phyloP scores from a whole-genome alignment of 1,284 basidiomycete genomes.

The Coriolopsis trogii region DNA sequence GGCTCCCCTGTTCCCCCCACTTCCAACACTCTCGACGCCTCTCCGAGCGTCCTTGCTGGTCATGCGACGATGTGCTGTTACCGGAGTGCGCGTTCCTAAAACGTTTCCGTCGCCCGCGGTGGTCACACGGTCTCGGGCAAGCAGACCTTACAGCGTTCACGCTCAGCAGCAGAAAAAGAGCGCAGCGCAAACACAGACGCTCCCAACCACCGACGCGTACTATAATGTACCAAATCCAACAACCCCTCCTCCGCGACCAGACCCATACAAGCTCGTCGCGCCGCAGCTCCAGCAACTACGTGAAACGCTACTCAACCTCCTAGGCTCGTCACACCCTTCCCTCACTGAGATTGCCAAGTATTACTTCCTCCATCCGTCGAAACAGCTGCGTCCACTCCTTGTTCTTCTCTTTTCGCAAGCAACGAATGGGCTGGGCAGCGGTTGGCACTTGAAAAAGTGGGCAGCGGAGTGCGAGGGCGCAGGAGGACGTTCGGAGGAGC shows the following conservation, averaged over 20 bases:
- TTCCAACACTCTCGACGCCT: constrained; percentile 22
- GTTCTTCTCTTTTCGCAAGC: constrained; percentile 92
- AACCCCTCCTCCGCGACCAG: constrained; percentile 38
- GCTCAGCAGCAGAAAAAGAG: constrained; percentile 30
- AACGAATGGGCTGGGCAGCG: constrained; percentile 77
- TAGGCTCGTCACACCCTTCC: constrained; percentile 88
- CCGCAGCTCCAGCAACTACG: constrained; percentile 79
- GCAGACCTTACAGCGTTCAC: constrained; percentile 35
- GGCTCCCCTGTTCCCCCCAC: constrained; percentile 10
- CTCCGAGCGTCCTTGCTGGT: constrained; percentile 32
- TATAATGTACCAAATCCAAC: constrained; percentile 17
- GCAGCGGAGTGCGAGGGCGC: constrained; percentile 47
- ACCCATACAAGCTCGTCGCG: constrained; percentile 73
- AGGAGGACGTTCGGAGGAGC: constrained; percentile 46
- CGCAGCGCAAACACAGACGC: constrained; percentile 19
- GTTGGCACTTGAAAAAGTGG: constrained; percentile 52
- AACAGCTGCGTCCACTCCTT: constrained; percentile 90
- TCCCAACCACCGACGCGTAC: constrained; percentile 18
- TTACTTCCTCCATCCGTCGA: constrained; percentile 89
- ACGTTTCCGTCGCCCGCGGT: constrained; percentile 19
- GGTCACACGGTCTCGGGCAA: constrained; percentile 28
- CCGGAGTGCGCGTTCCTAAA: constrained; percentile 31
- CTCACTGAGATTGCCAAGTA: constrained; percentile 90
- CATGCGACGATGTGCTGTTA: constrained; percentile 40
- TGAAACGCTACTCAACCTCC: constrained; percentile 74